phyloP scores from a whole-genome alignment of 2,329 filamentous ascomycete genomes.

The Colletotrichum sidae region DNA sequence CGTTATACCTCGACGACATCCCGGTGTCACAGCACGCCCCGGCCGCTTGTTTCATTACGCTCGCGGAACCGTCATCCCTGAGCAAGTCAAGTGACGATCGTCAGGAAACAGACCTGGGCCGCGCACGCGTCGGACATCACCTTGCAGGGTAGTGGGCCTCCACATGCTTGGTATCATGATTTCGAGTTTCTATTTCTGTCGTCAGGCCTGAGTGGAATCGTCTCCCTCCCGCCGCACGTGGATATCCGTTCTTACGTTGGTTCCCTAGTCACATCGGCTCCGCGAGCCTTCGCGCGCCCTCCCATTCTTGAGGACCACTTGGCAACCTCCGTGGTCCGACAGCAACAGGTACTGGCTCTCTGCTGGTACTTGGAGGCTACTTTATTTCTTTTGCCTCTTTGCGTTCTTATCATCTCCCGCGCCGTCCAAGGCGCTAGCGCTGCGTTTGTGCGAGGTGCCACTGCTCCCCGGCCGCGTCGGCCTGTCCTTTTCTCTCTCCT shows the following conservation, averaged over 20 bases:
- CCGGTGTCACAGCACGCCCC: neutral
- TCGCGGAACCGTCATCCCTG: neutral
- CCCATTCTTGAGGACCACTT: neutral
- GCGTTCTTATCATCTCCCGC: conserved; percentile 71
- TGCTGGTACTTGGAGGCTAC: conserved; percentile 42
- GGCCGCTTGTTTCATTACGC: conserved; percentile 16
- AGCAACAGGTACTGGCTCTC: conserved; percentile 29
- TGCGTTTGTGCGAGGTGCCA: conserved; percentile 74
- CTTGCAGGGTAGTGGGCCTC: neutral
- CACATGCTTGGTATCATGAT: conserved; percentile 13
- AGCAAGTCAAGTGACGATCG: conserved; percentile 9
- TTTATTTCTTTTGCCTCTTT: conserved; percentile 68
- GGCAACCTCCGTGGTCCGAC: conserved; percentile 34
- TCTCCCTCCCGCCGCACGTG: neutral
- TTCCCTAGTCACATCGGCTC: neutral
- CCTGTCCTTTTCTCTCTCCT: conserved; percentile 42
- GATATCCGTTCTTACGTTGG: neutral
- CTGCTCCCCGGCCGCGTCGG: conserved; percentile 52
- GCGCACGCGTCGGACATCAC: neutral
- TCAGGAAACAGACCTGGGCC: conserved; percentile 17
- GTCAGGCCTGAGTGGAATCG: conserved; percentile 11
- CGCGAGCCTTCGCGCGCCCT: no score
- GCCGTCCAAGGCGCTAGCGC: conserved; percentile 81
- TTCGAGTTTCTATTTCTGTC: conserved; percentile 26
- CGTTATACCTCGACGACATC: neutral